Base-by-base conservation (phyloP, 139 green algal genomes). In the Spirogloea muscicola region DNA sequence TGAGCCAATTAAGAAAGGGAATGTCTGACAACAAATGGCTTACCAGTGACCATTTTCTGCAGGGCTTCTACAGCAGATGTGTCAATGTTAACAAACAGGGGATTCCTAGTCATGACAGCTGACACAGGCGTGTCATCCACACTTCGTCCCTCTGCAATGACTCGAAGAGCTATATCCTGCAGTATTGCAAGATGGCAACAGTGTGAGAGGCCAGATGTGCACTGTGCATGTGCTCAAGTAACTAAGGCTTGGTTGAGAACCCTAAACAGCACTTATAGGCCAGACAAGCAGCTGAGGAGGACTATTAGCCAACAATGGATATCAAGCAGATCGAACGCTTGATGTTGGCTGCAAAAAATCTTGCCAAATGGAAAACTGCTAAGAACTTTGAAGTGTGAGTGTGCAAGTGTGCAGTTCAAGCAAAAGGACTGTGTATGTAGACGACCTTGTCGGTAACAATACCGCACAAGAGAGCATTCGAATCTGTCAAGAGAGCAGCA, bases 371-470 rank as follows among this genome's bases (percentile, higher is more conserved):
- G n/a, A n/a, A n/a, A n/a, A n/a, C n/a, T n/a, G n/a, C n/a, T n/a
- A n/a, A n/a, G n/a, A n/a, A n/a, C n/a, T n/a, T n/a, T n/a, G n/a
- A n/a, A n/a, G n/a, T n/a, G n/a, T n/a, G n/a, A n/a, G n/a, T n/a
- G n/a, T n/a, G n/a, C n/a, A n/a, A n/a, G n/a, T n/a, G n/a, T n/a
- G n/a, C n/a, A n/a, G n/a, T n/a, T n/a, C n/a, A n/a, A n/a, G n/a
- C n/a, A n/a, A n/a, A n/a, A n/a, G n/a, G n/a, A n/a, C n/a, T n/a
- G n/a, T n/a, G n/a, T n/a, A n/a, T n/a, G n/a, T n/a, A 62, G 18
- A n/a, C 36, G 33, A 82, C 74, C 74, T 68, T 78, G 33, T 82
- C 74, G 2, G 74, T 82, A 4, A 82, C 40, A 44, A 82, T 82
- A 43, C 74, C 74, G 18, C 66, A 79, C 0, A 82, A 34, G 18